Evolutionary conservation across 495 filamentous ascomycete genomes (phyloP).

Genomic region (Apodospora peruviana): DNA sequence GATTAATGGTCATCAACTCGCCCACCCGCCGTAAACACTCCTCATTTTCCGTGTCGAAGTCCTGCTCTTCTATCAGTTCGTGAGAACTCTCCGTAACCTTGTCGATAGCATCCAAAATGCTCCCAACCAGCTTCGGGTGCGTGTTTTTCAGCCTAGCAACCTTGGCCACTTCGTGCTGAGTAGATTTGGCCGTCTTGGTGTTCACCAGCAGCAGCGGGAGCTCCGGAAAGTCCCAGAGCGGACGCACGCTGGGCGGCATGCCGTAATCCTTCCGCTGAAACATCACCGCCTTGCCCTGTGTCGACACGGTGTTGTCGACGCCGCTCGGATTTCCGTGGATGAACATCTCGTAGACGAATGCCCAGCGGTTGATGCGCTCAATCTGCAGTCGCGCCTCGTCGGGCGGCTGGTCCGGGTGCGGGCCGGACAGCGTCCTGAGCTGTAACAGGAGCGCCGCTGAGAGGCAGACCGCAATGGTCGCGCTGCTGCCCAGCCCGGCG

Average conservation of each 20-base stretch:
- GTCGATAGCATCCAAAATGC: constrained; percentile 78
- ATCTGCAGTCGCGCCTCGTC: constrained; percentile 78
- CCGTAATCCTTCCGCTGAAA: constrained; percentile 76
- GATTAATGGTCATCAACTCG: constrained; percentile 85
- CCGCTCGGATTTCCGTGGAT: constrained; percentile 96
- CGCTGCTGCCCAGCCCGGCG: constrained; percentile 87
- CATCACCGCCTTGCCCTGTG: constrained; percentile 85
- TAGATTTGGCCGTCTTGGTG: constrained; percentile 77
- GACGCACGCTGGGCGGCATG: constrained; percentile 70
- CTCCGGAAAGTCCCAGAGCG: constrained; percentile 80
- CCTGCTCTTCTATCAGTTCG: constrained; percentile 57
- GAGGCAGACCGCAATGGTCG: constrained; percentile 87
- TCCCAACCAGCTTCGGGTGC: constrained; percentile 67
- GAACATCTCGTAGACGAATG: constrained; percentile 92
- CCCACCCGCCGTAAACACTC: constrained; percentile 64
- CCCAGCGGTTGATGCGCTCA: constrained; percentile 95
- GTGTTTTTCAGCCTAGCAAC: constrained; percentile 63
- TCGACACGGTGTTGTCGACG: constrained; percentile 95
- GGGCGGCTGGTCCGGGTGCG: constrained; percentile 79
- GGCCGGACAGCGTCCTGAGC: constrained; percentile 77
- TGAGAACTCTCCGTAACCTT: constrained; percentile 70
- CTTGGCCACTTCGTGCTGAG: constrained; percentile 77
- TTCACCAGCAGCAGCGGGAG: constrained; percentile 85
- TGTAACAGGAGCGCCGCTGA: constrained; percentile 81
- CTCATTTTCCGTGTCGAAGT: constrained; percentile 54